Percentiles rank a stretch among this genome's conserved stretches.
Evolutionary conservation across 805 yeast species (phyloP).

Genomic region (Priceomyces castillae): DNA sequence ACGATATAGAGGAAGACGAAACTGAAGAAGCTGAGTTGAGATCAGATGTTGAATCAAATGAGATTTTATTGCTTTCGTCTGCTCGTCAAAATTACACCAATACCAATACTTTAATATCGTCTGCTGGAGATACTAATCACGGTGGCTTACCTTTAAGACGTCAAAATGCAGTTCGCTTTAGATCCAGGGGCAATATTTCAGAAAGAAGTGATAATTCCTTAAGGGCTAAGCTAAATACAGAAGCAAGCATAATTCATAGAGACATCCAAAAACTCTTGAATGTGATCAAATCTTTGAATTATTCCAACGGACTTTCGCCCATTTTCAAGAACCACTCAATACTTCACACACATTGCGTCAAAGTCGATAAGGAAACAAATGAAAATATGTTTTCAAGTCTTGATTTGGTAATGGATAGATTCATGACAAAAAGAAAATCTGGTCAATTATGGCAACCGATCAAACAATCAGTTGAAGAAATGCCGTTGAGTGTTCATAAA

Average conservation of each 20-base stretch:
- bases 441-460: slow-evolving; percentile 10
- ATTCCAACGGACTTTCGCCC: slow-evolving; percentile 5
- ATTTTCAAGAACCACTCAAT: slow-evolving; percentile 5
- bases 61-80: slow-evolving; percentile 24
- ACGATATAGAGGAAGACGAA: slow-evolving; percentile 9
- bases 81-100: slow-evolving; percentile 25
- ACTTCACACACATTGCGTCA: slow-evolving; percentile 5
- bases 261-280: slow-evolving; percentile 9
- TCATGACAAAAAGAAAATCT: slow-evolving; percentile 10
- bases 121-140: slow-evolving; percentile 1
- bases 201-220: slow-evolving; percentile 1
- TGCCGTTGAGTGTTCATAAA: background rate
- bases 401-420: slow-evolving; percentile 12
- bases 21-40: slow-evolving; percentile 12
- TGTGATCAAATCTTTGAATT: background rate
- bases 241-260: slow-evolving; percentile 10
- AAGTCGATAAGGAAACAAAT: slow-evolving; percentile 2
- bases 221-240: slow-evolving; percentile 7
- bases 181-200: slow-evolving; percentile 1
- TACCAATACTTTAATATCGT: slow-evolving; percentile 15
- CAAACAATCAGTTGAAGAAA: background rate
- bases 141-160: slow-evolving; percentile 25
- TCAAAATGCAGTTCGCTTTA: slow-evolving; percentile 31
- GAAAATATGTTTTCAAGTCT: slow-evolving; percentile 11
- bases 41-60: slow-evolving; percentile 16